Conservation (phyloP, 225 moss, liverwort and hornwort genomes). For the Climacium dendroides region DNA sequence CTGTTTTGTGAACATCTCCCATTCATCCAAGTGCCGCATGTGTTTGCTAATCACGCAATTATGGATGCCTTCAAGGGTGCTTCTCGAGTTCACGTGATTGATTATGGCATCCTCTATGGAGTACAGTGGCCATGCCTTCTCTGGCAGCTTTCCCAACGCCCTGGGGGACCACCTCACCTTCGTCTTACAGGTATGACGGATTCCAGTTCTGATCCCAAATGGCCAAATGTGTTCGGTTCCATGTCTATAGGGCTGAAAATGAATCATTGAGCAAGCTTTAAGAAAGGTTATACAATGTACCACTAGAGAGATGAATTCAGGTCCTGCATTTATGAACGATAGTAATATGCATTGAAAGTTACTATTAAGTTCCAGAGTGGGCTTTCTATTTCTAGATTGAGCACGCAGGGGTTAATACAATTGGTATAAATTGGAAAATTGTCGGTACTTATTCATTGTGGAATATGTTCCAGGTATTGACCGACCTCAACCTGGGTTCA, state of each 20-base stretch:
- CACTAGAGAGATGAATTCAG: not conserved
- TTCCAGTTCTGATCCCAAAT: not conserved
- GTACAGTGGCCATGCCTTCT: conserved; percentile 86
- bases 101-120: conserved; percentile 84
- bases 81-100: conserved; percentile 54
- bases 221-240: not conserved
- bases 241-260: not conserved
- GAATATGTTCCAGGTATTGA: conserved; percentile 50
- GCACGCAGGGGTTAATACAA: not conserved
- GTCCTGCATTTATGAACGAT: not conserved
- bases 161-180: conserved; percentile 62
- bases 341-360: not conserved
- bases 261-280: not conserved
- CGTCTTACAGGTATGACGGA: conserved; percentile 45
- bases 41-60: conserved; percentile 44
- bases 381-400: not conserved
- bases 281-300: not conserved
- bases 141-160: conserved; percentile 20
- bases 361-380: not conserved
- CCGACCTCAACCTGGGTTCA: conserved; percentile 77
- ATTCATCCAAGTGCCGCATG: conserved; percentile 38
- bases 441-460: not conserved
- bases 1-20: conserved; percentile 42
- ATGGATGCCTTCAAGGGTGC: conserved; percentile 27
- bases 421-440: not conserved